Evolutionary conservation across 129 eudicot species (phyloP), one percentile per base, ranked within the genome.

Genomic region (Arctium lappa): DNA sequence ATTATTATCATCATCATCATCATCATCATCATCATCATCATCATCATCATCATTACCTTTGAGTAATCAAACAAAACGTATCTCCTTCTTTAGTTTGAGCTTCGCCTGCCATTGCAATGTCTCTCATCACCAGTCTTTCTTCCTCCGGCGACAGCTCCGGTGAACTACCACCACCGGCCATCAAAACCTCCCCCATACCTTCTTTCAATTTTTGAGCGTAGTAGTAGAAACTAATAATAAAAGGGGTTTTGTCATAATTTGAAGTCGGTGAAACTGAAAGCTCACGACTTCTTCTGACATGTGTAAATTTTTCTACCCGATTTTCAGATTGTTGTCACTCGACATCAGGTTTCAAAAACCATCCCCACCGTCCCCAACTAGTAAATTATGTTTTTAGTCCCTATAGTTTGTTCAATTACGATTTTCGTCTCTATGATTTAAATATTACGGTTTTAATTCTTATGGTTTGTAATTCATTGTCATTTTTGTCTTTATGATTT

Each of bases 101-200:
- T 86, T 90, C 98, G 73, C 92, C 83, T 76, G 95, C 90, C 80
- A 86, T 72, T 1, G 97, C 76, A 81, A 92, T 90, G 87, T 94
- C 98, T 79, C 93, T 72, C 71, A 94, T 88, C 46, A 84, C 82
- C 76, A 79, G 86, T 65, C 89, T 86, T 81, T 94, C 97, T 79
- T 90, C 93, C 87, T 91, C 98, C 88, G 98, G 97, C 84, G 94
- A 83, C 78, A 82, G 82, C 83, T 74, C 85, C 89, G 84, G 84
- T 37, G 83, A 34, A 53, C n/a, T 16, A 78, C 78, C 73, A 33
- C 77, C 29, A 31, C 77, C 27, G 27, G 27, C 27, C 83, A 78
- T 78, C 72, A 81, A 0, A 37, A 81, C 84, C 79, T 78, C 79
- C 69, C 79, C 12, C 86, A 84, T 84, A 40, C 3, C 37, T 79